Base-by-base conservation (phyloP, 179 eudicot species). In the Drosera spatulata region DNA sequence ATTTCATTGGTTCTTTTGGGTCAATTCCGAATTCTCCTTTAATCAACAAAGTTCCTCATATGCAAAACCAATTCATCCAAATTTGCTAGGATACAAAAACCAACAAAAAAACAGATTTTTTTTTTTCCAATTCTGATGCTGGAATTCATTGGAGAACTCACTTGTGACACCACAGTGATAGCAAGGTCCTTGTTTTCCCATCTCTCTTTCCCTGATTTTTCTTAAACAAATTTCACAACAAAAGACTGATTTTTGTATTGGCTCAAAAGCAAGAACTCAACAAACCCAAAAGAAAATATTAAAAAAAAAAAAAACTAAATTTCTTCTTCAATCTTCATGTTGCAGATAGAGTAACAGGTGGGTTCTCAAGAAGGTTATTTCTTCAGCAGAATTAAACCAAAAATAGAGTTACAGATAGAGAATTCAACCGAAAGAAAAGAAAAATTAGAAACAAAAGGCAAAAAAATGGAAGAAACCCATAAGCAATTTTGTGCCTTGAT, bases 101-200 rank as follows among this genome's bases (percentile, higher is more conserved):
- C 39, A 6, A 42, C 8, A 56, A 22, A 41, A 37, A 55, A 39
- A 55, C 53, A 39, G 6, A 45, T 39, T 12, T 39, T 8, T 39
- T 39, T 68, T 39, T 12, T 39, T 40, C 59, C 10, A 22, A 22
- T 22, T 22, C 33, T 22, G 54, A 50, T 12, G 45, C 64, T 67
- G 57, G 52, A 74, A 70, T 61, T 61, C 56, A 65, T 48, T 38
- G 56, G 69, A 71, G 64, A 77, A 77, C 97, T 91, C 97, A 91
- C 97, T 87, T 79, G 96, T 82, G 78, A 85, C 96, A 82, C 97
- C 97, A 85, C 97, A 91, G 84, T 91, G 97, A 83, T 71, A 78
- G 91, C 97, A 91, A 87, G 97, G 97, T 75, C 97, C 97, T 60
- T 91, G 94, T 83, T 91, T 91, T 50, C 96, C 97, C 97, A 91